phyloP scores from a whole-genome alignment of 2,329 filamentous ascomycete species.

The Clonostachys rhizophaga region DNA sequence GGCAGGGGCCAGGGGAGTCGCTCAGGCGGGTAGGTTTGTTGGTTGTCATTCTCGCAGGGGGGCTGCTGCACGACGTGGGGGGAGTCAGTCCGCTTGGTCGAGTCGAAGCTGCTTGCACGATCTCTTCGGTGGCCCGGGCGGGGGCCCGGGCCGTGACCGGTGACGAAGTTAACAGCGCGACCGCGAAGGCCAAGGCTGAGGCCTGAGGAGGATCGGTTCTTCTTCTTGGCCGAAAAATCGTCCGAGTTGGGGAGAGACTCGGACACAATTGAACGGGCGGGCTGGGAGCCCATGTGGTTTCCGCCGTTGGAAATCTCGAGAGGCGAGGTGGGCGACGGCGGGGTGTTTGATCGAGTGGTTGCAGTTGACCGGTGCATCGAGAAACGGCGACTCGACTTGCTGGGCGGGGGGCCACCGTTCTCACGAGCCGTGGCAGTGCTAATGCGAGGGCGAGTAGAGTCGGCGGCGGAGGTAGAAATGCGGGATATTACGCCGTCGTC shows the following conservation, averaged over 20 bases:
- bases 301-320: slow-evolving; percentile 24
- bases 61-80: slow-evolving; percentile 7
- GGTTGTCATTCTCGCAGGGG: slow-evolving; percentile 13
- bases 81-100: slow-evolving; percentile 17
- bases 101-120: slow-evolving; percentile 45
- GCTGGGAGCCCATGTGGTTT: slow-evolving; percentile 6
- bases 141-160: slow-evolving; percentile 7
- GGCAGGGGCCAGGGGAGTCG: slow-evolving; percentile 54
- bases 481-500: too few species aligned
- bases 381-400: slow-evolving; percentile 27
- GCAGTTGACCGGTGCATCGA: slow-evolving; percentile 39
- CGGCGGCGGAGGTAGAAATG: not conserved
- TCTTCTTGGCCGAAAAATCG: slow-evolving; percentile 37
- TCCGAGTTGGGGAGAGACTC: slow-evolving; percentile 4
- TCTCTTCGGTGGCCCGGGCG: slow-evolving; percentile 8
- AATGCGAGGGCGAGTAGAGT: not conserved
- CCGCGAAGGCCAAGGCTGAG: slow-evolving; percentile 40
- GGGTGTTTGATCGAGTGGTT: slow-evolving; percentile 42
- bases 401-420: slow-evolving; percentile 17
- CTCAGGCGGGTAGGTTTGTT: slow-evolving; percentile 24
- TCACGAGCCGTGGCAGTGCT: slow-evolving; percentile 1
- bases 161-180: slow-evolving; percentile 42
- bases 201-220: slow-evolving; percentile 46
- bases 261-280: not conserved
- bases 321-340: slow-evolving; percentile 42